Evolutionary conservation across 2,329 filamentous ascomycete genomes (phyloP), one percentile per base, ranked within the genome.

Genomic region (Trichoderma sp.): DNA sequence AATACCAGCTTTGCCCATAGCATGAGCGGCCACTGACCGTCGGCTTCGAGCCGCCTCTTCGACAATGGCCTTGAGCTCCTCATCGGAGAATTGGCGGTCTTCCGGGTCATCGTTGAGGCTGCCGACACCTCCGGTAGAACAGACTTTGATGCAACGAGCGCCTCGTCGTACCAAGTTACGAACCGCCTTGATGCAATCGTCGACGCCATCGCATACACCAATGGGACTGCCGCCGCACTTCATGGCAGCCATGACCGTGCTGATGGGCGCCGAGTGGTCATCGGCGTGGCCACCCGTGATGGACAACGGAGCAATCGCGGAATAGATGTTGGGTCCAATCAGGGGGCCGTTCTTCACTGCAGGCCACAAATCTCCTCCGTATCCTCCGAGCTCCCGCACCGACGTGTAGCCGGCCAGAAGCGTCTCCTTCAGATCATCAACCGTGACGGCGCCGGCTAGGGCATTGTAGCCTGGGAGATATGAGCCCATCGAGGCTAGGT

Each of bases 271-370:
- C n/a, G 75, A 72, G 75, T 83, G 84, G 5, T 83, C 75, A 69
- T 86, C 85, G 6, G 86, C 86, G 78, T 89, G 88, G 0, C 88
- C 88, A 5, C 85, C 87, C 0, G 86, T 88, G 76, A 86, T 86
- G 69, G 84, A 85, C 68, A 90, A 82, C 16, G 83, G 80, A 1
- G 83, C 82, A 29, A 86, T 83, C 2, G 86, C 82, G 0, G 84
- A 85, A 81, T 89, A 89, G 14, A 89, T 84, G 72, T 87, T 87
- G 0, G 87, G 87, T 0, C 87, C 87, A 8, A 85, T 78, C 33
- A 89, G 82, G 21, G 80, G 81, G 1, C 86, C 87, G 45, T 87
- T 84, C 9, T 85, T 78, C 60, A 89, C 84, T 0, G 84, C 84
- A 5, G 81, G 81, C 4, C 82, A 80, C 12, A 88, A 78, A 59